Evolutionary conservation across 2,329 filamentous ascomycete species (phyloP).

Genomic region (Cladophialophora immunda): DNA sequence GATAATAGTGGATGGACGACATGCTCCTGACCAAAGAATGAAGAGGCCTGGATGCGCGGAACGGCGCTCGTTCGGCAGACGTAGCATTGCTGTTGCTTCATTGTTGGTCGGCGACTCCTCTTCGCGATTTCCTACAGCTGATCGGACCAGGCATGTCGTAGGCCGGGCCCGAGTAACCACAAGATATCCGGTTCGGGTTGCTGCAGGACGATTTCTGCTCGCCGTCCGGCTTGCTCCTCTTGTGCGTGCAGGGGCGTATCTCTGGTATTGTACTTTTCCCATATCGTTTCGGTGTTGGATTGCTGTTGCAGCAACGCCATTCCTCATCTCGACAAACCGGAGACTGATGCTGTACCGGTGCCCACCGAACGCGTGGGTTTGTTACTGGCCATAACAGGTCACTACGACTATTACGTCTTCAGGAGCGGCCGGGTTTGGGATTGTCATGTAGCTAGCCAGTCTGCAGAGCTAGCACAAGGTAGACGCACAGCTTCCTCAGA

Average conservation of each 20-base stretch:
- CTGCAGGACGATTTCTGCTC: not conserved
- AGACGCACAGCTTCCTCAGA: not conserved
- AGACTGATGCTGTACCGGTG: not conserved
- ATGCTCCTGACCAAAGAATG: not conserved
- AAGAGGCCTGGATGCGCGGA: not conserved
- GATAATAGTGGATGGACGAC: not conserved
- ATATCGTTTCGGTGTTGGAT: not conserved
- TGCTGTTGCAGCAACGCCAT: conserved; percentile 1
- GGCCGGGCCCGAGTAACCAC: not conserved
- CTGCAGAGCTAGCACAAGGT: not conserved
- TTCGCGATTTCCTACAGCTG: not conserved
- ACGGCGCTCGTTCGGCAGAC: conserved; percentile 2
- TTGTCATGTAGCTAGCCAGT: not conserved
- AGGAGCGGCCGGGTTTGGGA: not conserved
- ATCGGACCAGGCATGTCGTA: not conserved
- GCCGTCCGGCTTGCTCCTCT: not conserved
- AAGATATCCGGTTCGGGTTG: not conserved
- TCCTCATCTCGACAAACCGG: not conserved
- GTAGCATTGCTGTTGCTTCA: not conserved
- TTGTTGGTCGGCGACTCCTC: not conserved
- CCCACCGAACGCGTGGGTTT: not conserved
- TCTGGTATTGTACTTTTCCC: not conserved
- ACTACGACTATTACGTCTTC: not conserved
- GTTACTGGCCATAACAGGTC: not conserved
- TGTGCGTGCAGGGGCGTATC: not conserved